A percentile compares a stretch with the other conserved stretches of the same genome.
Conservation (phyloP, 805 yeast genomes). For the Metschnikowia shivogae region DNA sequence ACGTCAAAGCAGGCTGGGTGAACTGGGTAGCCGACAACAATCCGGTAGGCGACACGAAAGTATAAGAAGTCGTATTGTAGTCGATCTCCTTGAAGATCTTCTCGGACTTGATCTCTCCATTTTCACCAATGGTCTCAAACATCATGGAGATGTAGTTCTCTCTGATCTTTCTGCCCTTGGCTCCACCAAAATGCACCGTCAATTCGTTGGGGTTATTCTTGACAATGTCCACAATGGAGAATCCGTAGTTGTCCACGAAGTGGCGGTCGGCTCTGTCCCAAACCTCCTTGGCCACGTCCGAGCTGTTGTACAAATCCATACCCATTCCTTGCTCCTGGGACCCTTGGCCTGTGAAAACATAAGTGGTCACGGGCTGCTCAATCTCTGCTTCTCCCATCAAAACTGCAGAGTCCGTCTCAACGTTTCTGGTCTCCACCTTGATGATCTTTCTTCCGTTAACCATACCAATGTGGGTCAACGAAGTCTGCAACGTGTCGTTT, state of each 20-base stretch:
- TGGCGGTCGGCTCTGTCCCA: constrained; percentile 98
- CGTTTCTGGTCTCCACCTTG: constrained; percentile 83
- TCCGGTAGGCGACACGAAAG: constrained; percentile 92
- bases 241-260: constrained; percentile 90
- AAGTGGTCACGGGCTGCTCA: constrained; percentile 95
- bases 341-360: constrained; percentile 99
- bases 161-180: constrained; percentile 90
- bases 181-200: constrained; percentile 97
- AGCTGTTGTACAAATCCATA: constrained; percentile 91
- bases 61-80: constrained; percentile 74
- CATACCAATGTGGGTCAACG: constrained; percentile 96
- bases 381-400: constrained; percentile 96
- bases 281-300: constrained; percentile 88
- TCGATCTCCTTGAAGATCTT: constrained; percentile 92
- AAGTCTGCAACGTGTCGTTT: constrained; percentile 81
- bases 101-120: constrained; percentile 82
- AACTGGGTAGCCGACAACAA: constrained; percentile 96
- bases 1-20: constrained; percentile 98
- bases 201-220: constrained; percentile 92
- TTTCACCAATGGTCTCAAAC: constrained; percentile 88
- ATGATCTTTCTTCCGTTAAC: constrained; percentile 97
- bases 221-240: constrained; percentile 94
- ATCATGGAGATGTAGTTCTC: constrained; percentile 95
- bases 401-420: constrained; percentile 72
- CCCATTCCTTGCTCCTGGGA: constrained; percentile 99